Evolutionary conservation across 2,329 filamentous ascomycete species (phyloP).

Genomic region (Stagonosporopsis chrysanthemi): DNA sequence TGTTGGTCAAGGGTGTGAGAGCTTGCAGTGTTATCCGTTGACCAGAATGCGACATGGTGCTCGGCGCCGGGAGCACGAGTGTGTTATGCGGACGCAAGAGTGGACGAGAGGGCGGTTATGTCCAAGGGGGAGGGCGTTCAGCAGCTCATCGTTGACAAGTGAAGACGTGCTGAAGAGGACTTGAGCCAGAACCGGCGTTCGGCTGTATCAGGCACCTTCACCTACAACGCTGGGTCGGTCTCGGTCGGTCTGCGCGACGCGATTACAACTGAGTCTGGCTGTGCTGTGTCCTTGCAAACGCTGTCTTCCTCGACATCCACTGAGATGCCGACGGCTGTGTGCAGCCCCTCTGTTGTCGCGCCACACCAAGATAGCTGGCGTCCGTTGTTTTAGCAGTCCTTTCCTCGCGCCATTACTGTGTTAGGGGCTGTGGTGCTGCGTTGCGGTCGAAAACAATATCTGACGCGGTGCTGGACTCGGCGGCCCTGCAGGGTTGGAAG

Average conservation of each 20-base stretch:
- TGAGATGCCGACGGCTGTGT: conserved; percentile 77
- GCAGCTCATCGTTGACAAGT: conserved; percentile 52
- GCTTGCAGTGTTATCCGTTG: conserved; percentile 61
- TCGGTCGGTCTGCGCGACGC: conserved; percentile 34
- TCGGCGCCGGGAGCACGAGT: conserved; percentile 71
- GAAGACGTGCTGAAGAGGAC: conserved; percentile 30
- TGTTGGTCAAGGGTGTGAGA: conserved; percentile 71
- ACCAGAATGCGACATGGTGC: conserved; percentile 63
- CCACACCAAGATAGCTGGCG: conserved; percentile 76
- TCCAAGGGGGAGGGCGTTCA: conserved; percentile 70
- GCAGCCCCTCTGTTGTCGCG: conserved; percentile 77
- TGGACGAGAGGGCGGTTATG: conserved; percentile 53
- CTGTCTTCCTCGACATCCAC: conserved; percentile 62
- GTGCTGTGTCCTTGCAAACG: conserved; percentile 28
- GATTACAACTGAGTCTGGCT: conserved; percentile 9
- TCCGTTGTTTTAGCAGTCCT: conserved; percentile 30
- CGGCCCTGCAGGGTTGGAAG: conserved; percentile 31
- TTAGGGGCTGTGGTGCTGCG: conserved; percentile 6
- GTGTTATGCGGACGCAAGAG: not conserved
- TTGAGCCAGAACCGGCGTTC: conserved; percentile 21
- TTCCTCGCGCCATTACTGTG: conserved; percentile 39
- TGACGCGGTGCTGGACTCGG: conserved; percentile 29
- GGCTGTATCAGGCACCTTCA: conserved; percentile 23
- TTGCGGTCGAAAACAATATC: conserved; percentile 15
- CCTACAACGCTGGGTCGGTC: conserved; percentile 21